These are phyloP conservation scores for Neospermospora avenae DNA, from an alignment of 2,329 filamentous ascomycete genomes.

Conservation along the genomic window DNA sequence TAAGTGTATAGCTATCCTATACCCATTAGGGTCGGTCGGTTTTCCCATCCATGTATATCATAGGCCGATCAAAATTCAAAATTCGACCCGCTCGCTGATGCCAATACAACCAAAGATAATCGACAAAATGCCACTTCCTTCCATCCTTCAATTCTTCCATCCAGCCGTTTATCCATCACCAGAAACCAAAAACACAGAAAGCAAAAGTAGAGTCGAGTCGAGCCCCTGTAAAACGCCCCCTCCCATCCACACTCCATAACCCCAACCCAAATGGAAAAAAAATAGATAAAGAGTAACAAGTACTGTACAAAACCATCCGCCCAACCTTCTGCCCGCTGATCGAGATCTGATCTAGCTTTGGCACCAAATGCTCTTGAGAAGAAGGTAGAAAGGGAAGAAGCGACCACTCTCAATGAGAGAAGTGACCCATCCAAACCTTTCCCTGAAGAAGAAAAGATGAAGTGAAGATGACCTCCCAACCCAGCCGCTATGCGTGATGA, in stretches of 20 bases:
- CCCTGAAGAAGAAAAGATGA: conserved; percentile 2
- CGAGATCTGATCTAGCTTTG: conserved; percentile 7
- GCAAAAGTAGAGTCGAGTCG: background rate
- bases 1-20: background rate
- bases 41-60: background rate
- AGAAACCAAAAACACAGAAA: background rate
- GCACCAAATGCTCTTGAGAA: conserved; percentile 12
- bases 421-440: conserved; percentile 9
- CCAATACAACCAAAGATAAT: conserved; percentile 1
- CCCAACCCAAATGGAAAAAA: background rate
- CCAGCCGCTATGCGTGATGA: conserved; percentile 28
- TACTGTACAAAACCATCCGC: conserved; percentile 14
- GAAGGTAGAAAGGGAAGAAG: background rate
- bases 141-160: background rate
- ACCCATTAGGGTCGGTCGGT: background rate
- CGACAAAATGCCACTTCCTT: background rate
- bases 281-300: background rate
- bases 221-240: background rate
- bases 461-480: conserved; percentile 21
- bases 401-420: background rate
- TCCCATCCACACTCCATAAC: conserved; percentile 8
- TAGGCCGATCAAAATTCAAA: background rate
- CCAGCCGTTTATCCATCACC: background rate
- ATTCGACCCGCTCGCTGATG: background rate
- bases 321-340: background rate